A percentile compares a stretch with the other conserved stretches of the same genome.
Conservation (phyloP, 495 filamentous ascomycete genomes). For the Amniculicola lignicola region DNA sequence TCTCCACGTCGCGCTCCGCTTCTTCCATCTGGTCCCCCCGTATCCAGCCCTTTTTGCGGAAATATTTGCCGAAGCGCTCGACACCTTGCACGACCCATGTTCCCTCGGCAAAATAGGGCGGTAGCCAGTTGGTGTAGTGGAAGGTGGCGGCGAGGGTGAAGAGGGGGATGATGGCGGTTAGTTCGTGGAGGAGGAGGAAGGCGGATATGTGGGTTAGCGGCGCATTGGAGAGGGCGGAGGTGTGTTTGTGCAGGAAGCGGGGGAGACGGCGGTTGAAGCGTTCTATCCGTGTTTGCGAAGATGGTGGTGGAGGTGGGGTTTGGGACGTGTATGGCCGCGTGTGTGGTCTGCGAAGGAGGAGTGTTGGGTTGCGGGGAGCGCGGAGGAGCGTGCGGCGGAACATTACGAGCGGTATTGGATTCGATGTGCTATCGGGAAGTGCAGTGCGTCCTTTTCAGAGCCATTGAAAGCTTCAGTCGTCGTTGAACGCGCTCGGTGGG, state of each 20-base stretch:
- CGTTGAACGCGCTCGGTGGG: no score
- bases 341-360: slow-evolving; percentile 1
- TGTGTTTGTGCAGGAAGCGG: slow-evolving; percentile 61
- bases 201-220: slow-evolving; percentile 79
- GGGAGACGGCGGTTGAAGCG: slow-evolving; percentile 51
- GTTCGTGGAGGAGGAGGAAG: slow-evolving; percentile 87
- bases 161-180: slow-evolving; percentile 80
- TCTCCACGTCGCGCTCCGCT: slow-evolving; percentile 31
- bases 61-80: slow-evolving; percentile 56
- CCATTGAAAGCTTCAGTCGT: no score
- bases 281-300: slow-evolving; percentile 44
- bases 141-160: slow-evolving; percentile 71
- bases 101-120: slow-evolving; percentile 50
- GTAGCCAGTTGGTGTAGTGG: slow-evolving; percentile 69
- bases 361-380: slow-evolving; percentile 3
- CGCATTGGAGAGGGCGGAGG: slow-evolving; percentile 64
- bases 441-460: no score
- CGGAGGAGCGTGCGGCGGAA: slow-evolving; percentile 6
- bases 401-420: no score
- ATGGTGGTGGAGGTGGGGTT: background rate
- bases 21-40: slow-evolving; percentile 40
- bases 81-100: slow-evolving; percentile 54
- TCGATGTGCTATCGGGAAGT: no score
- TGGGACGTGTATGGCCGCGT: slow-evolving; percentile 7
- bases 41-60: slow-evolving; percentile 62